Percentiles rank a stretch among this genome's conserved stretches.
phyloP scores from a whole-genome alignment of 345 rosid genomes.

The Populus simonii region DNA sequence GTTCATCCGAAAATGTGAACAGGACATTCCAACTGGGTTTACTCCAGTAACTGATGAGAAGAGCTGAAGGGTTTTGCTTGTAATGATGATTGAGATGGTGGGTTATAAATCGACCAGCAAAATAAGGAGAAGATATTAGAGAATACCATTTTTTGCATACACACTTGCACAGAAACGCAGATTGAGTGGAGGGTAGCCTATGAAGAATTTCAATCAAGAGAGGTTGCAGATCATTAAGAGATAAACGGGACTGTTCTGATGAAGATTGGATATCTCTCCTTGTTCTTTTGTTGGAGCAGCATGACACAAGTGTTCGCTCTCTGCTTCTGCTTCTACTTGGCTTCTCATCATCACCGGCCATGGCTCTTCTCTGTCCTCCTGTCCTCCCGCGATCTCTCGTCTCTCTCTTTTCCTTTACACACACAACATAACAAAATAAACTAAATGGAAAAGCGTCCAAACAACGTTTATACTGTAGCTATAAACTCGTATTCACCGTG shows the following conservation, averaged over 20 bases:
- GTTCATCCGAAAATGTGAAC: neutral
- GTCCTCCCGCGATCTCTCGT: too few species aligned
- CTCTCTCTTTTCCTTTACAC: too few species aligned
- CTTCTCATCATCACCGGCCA: too few species aligned
- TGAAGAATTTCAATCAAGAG: neutral
- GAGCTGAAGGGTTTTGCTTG: neutral
- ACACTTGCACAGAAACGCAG: neutral
- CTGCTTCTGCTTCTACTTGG: too few species aligned
- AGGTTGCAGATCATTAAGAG: conserved; percentile 6
- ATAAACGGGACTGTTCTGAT: neutral
- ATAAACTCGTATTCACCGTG: too few species aligned
- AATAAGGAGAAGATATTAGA: neutral
- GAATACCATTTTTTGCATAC: neutral
- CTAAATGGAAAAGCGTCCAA: too few species aligned
- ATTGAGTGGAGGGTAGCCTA: neutral
- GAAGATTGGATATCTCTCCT: neutral
- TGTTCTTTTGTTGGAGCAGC: too few species aligned
- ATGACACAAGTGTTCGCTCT: neutral
- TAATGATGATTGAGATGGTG: neutral
- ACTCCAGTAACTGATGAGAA: neutral
- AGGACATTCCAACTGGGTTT: neutral
- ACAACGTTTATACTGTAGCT: too few species aligned
- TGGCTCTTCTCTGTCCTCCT: too few species aligned
- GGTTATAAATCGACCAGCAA: neutral
- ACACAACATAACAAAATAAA: too few species aligned